These are phyloP conservation scores for Yarrowia divulgata DNA, from an alignment of 805 yeast genomes.

Conservation along the genomic window DNA sequence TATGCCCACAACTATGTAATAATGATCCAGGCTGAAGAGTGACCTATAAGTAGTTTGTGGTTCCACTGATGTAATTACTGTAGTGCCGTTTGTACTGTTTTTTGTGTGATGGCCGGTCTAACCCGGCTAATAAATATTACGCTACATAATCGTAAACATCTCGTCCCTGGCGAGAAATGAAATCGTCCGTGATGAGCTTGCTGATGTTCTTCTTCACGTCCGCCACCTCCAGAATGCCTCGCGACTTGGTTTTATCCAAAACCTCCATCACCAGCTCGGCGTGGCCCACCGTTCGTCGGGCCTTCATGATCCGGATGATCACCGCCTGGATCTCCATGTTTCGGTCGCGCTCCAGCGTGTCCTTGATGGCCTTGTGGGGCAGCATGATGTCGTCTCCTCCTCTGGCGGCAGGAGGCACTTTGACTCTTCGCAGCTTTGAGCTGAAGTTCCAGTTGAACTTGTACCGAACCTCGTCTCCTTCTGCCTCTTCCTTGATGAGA, in stretches of 20 bases:
- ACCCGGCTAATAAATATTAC: constrained; percentile 11
- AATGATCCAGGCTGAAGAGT: too few relatives aligned
- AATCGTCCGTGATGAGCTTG: constrained; percentile 43
- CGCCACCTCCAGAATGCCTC: constrained; percentile 47
- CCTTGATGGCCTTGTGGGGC: constrained; percentile 44
- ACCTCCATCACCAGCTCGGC: constrained; percentile 47
- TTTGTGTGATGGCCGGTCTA: too few relatives aligned
- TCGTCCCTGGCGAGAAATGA: constrained; percentile 16
- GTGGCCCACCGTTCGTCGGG: constrained; percentile 45
- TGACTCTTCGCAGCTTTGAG: constrained; percentile 44
- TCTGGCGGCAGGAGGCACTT: constrained; percentile 45
- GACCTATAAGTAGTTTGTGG: too few relatives aligned
- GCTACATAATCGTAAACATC: constrained; percentile 34
- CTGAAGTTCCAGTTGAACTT: constrained; percentile 45
- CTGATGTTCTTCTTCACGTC: constrained; percentile 49
- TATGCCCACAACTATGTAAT: not conserved
- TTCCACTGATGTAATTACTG: too few relatives aligned
- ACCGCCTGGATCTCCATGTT: constrained; percentile 50
- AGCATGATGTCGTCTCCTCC: constrained; percentile 25
- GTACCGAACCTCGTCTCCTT: constrained; percentile 43
- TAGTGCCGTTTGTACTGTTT: too few relatives aligned
- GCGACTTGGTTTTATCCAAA: constrained; percentile 46
- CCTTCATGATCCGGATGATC: constrained; percentile 49
- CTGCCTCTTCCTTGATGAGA: constrained; percentile 8
- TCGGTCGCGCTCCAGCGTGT: constrained; percentile 47